Conservation (phyloP, 805 yeast genomes). For the Saccharomycopsis fodiens region DNA sequence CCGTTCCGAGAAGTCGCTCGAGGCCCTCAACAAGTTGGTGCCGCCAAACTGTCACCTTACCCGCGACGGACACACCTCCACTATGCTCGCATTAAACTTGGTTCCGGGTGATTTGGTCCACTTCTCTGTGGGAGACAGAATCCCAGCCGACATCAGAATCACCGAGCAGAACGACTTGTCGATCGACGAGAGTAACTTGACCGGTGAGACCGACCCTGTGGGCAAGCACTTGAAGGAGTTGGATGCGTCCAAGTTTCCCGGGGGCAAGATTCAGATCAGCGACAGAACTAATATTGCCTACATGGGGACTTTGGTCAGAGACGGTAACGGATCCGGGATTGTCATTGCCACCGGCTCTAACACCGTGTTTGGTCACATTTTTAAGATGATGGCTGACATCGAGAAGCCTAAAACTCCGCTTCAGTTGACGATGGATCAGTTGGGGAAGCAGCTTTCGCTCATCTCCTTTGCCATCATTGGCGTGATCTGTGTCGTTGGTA, state of each 20-base stretch:
- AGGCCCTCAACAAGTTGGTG: constrained; percentile 85
- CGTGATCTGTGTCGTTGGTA: constrained; percentile 82
- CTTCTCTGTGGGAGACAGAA: constrained; percentile 86
- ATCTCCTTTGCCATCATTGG: constrained; percentile 86
- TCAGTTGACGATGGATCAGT: constrained; percentile 89
- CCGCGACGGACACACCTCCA: constrained; percentile 68
- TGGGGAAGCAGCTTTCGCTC: constrained; percentile 84
- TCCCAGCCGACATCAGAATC: constrained; percentile 91
- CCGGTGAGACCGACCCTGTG: constrained; percentile 93
- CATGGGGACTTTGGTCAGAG: constrained; percentile 96
- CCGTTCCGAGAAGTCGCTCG: constrained; percentile 88
- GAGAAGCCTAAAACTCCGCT: constrained; percentile 98
- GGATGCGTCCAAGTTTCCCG: constrained; percentile 9
- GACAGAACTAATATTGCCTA: constrained; percentile 76
- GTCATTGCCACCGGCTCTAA: constrained; percentile 85
- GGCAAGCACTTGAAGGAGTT: constrained; percentile 39
- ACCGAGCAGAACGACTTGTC: constrained; percentile 70
- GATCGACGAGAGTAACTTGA: constrained; percentile 88
- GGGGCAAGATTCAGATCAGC: constrained; percentile 27
- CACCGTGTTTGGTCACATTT: constrained; percentile 92
- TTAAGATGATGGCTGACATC: constrained; percentile 89
- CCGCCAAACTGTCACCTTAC: constrained; percentile 96
- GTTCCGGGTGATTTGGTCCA: constrained; percentile 96
- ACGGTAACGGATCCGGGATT: constrained; percentile 90
- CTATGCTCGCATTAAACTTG: constrained; percentile 76